phyloP scores from a whole-genome alignment of 768 basidiomycete species.

The Sporobolomyces roseus region DNA sequence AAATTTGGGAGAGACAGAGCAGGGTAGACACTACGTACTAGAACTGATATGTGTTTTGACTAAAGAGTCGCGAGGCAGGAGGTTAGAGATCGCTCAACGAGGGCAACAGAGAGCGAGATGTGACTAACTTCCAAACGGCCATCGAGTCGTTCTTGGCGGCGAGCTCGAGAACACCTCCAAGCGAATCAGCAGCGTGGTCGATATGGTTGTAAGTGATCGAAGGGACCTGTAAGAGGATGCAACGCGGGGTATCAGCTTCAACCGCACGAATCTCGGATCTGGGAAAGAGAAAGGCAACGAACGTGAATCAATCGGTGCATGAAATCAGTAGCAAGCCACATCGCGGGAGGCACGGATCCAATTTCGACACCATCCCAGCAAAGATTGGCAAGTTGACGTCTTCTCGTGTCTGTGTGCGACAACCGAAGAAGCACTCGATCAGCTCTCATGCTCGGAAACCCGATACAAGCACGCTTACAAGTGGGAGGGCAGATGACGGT shows the following conservation, averaged over 20 bases:
- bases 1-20: not conserved
- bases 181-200: constrained; percentile 10
- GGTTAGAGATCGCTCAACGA: too few species aligned
- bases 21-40: too few species aligned
- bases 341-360: not conserved
- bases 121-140: constrained; percentile 14
- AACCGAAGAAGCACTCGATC: not conserved
- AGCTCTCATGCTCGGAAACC: too few species aligned
- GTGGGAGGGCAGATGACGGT: constrained; percentile 35
- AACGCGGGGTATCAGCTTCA: not conserved
- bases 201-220: constrained; percentile 21
- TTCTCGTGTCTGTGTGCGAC: constrained; percentile 9
- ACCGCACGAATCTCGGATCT: too few species aligned
- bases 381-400: constrained; percentile 16
- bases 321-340: constrained; percentile 29
- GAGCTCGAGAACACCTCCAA: constrained; percentile 25
- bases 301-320: constrained; percentile 22
- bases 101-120: too few species aligned
- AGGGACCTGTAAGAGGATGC: constrained; percentile 16
- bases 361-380: constrained; percentile 37
- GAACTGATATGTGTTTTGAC: constrained; percentile 19
- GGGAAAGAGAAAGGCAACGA: not conserved
- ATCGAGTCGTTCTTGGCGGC: constrained; percentile 14
- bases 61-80: too few species aligned
- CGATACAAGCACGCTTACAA: not conserved